Percentiles rank a stretch among this genome's conserved stretches.
phyloP scores from a whole-genome alignment of 2,329 filamentous ascomycete species.

The Amphichorda felina region DNA sequence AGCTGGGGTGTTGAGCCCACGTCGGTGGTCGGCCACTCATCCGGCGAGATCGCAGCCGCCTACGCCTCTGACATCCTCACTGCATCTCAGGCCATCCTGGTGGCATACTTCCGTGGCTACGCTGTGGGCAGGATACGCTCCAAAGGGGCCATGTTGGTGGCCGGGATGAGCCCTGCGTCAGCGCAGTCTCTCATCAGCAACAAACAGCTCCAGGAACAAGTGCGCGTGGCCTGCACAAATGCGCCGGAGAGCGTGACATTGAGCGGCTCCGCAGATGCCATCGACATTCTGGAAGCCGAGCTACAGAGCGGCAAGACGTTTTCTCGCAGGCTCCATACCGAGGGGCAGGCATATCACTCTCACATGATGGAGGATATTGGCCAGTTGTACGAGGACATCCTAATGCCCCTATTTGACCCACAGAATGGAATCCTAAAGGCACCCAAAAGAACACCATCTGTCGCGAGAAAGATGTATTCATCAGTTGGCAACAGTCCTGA shows the following conservation, averaged over 20 bases:
- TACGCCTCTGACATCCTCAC: conserved; percentile 25
- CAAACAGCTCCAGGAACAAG: conserved; percentile 8
- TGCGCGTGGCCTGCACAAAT: conserved; percentile 24
- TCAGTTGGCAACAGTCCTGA: background rate
- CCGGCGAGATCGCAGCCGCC: conserved; percentile 31
- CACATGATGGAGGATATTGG: conserved; percentile 18
- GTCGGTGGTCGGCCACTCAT: conserved; percentile 27
- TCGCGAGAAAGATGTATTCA: conserved; percentile 3
- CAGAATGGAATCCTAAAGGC: background rate
- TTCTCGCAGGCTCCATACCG: conserved; percentile 14
- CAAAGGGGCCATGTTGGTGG: conserved; percentile 23
- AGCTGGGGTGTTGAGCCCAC: conserved; percentile 16
- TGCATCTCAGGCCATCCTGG: conserved; percentile 20
- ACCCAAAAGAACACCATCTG: background rate
- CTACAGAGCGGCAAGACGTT: conserved; percentile 12
- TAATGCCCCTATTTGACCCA: background rate
- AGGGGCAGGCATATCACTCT: conserved; percentile 30
- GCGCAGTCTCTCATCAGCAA: conserved; percentile 10
- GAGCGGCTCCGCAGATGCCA: conserved; percentile 13
- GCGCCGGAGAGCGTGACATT: conserved; percentile 21
- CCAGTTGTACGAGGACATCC: conserved; percentile 8
- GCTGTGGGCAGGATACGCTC: conserved; percentile 3
- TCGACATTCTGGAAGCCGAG: conserved; percentile 1
- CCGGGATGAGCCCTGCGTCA: conserved; percentile 16
- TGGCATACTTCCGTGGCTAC: conserved; percentile 26